Evolutionary conservation across 148 eudicot species (phyloP).

Genomic region (Spergularia bocconei): DNA sequence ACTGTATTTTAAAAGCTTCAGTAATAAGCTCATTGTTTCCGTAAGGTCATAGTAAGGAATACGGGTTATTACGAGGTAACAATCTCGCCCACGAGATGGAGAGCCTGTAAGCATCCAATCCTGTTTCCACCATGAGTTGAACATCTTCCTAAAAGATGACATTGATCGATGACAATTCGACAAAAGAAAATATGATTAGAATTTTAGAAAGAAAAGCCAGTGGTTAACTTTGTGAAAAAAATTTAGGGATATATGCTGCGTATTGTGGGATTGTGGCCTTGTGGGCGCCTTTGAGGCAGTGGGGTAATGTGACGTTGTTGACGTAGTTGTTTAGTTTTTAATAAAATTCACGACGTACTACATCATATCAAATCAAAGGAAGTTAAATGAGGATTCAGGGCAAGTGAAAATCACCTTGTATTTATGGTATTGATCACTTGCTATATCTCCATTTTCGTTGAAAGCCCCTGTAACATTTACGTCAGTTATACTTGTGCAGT

Average conservation of each 20-base stretch:
- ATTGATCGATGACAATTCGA: too few relatives aligned
- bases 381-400: background rate
- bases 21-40: background rate
- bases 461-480: background rate
- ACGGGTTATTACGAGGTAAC: conserved; percentile 43
- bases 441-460: conserved; percentile 37
- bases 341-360: too few relatives aligned
- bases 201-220: too few relatives aligned
- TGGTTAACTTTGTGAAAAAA: too few relatives aligned
- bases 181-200: too few relatives aligned
- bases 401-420: conserved; percentile 44
- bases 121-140: conserved; percentile 57
- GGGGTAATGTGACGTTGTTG: too few relatives aligned
- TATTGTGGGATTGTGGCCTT: too few relatives aligned
- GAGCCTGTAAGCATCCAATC: conserved; percentile 62
- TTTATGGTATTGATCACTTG: conserved; percentile 68
- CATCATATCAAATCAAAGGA: background rate
- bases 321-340: too few relatives aligned
- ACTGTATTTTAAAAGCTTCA: background rate
- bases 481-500: background rate
- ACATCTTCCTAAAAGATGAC: conserved; percentile 50
- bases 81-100: conserved; percentile 81
- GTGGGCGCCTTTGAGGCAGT: too few relatives aligned
- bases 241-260: too few relatives aligned
- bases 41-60: background rate